A percentile compares a stretch with the other conserved stretches of the same genome.
Conservation (phyloP, 2,329 filamentous ascomycete species). For the Pseudocercospora ulei region DNA sequence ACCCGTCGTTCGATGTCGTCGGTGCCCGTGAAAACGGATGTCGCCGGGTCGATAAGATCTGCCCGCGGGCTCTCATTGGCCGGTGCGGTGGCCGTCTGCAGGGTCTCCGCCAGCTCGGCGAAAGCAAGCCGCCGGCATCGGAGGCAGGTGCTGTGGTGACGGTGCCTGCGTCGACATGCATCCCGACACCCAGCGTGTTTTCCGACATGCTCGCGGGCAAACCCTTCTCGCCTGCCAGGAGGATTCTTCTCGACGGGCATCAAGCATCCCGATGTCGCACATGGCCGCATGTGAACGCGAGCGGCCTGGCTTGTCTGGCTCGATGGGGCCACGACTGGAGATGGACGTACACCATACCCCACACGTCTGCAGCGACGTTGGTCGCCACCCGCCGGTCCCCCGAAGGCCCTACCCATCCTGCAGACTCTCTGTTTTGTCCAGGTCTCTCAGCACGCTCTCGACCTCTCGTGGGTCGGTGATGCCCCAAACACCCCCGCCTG, state of each 20-base stretch:
- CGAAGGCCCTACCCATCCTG: constrained; percentile 35
- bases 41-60: no score
- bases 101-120: no score
- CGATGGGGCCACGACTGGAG: constrained; percentile 2
- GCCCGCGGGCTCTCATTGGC: no score
- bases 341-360: constrained; percentile 1
- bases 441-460: constrained; percentile 40
- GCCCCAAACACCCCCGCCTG: constrained; percentile 82
- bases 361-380: neutral
- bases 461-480: constrained; percentile 63
- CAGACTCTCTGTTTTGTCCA: constrained; percentile 41
- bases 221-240: constrained; percentile 3
- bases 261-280: constrained; percentile 6
- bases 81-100: no score
- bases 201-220: neutral
- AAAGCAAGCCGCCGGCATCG: no score
- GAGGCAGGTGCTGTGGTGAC: no score
- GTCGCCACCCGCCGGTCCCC: neutral
- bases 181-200: no score
- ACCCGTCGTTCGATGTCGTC: no score
- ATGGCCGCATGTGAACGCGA: neutral
- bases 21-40: no score
- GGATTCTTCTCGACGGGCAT: neutral
- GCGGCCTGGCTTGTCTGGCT: constrained; percentile 5
- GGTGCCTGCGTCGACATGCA: no score